phyloP scores from a whole-genome alignment of 352 stramenopile genomes.

The Globisporangium rhizosaccharum region DNA sequence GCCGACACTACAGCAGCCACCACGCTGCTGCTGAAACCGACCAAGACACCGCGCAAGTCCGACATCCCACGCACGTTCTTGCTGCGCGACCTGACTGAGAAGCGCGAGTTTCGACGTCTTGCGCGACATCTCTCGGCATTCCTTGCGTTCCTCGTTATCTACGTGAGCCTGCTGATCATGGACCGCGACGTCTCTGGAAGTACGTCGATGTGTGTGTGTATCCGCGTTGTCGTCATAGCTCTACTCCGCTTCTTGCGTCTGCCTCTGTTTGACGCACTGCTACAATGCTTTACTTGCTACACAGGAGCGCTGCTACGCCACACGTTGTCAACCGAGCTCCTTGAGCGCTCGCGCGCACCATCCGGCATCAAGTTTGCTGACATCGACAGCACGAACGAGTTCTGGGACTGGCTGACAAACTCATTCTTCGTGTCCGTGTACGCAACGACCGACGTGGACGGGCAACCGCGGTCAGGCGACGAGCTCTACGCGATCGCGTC shows the following conservation, averaged over 20 bases:
- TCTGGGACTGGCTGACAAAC: constrained; percentile 61
- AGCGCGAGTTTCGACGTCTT: constrained; percentile 55
- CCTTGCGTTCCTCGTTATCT: constrained; percentile 54
- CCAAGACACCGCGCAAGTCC: constrained; percentile 3
- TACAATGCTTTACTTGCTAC: no score
- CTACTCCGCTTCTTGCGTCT: no score
- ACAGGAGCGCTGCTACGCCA: constrained; percentile 18
- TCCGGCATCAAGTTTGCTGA: constrained; percentile 34
- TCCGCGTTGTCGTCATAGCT: background rate
- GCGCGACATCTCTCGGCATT: constrained; percentile 54
- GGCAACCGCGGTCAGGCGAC: constrained; percentile 6
- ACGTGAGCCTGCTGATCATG: constrained; percentile 42
- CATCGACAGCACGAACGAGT: constrained; percentile 33
- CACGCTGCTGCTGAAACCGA: no score
- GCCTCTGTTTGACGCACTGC: no score
- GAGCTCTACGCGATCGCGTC: constrained; percentile 52
- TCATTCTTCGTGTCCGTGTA: constrained; percentile 52
- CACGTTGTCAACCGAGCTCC: constrained; percentile 41
- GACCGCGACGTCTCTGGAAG: constrained; percentile 60
- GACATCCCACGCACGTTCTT: constrained; percentile 46
- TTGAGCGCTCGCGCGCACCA: constrained; percentile 29
- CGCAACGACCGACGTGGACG: constrained; percentile 18
- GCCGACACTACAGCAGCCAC: no score
- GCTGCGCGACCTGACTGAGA: constrained; percentile 53
- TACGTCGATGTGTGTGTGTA: constrained; percentile 15